Conservation (phyloP, 495 filamentous ascomycete species). For the Neurospora discreta region DNA sequence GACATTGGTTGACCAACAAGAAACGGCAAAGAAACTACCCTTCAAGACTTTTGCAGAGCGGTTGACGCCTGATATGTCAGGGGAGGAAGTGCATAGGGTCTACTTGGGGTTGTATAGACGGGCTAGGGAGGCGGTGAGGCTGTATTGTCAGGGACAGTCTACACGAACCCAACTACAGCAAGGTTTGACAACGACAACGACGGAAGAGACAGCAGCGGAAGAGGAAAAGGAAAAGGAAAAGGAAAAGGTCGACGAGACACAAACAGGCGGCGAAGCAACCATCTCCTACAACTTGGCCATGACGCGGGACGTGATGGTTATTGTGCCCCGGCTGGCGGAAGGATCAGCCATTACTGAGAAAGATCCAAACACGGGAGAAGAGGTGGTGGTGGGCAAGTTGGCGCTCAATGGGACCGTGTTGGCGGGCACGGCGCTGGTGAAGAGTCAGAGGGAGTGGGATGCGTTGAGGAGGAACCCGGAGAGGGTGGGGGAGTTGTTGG, state of each 20-base stretch:
- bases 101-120: conserved; percentile 42
- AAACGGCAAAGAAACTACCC: conserved; percentile 21
- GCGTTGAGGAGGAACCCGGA: conserved; percentile 38
- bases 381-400: conserved; percentile 43
- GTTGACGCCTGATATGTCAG: conserved; percentile 9
- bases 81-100: conserved; percentile 15
- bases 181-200: too few species aligned
- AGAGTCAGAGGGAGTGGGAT: conserved; percentile 61
- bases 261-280: conserved; percentile 33
- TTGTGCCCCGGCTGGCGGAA: conserved; percentile 50
- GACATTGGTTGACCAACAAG: conserved; percentile 10
- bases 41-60: conserved; percentile 14
- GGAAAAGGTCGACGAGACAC: neutral
- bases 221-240: neutral
- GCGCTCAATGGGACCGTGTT: conserved; percentile 69
- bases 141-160: neutral
- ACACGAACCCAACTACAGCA: too few species aligned
- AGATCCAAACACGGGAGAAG: conserved; percentile 7
- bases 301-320: conserved; percentile 55
- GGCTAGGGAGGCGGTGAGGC: conserved; percentile 22
- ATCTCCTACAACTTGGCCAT: conserved; percentile 77
- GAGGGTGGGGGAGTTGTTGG: conserved; percentile 43
- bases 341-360: too few species aligned
- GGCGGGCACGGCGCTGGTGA: conserved; percentile 75
- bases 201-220: neutral